phyloP scores from a whole-genome alignment of 1,139 yeast genomes.

The Kodamaea plutei region DNA sequence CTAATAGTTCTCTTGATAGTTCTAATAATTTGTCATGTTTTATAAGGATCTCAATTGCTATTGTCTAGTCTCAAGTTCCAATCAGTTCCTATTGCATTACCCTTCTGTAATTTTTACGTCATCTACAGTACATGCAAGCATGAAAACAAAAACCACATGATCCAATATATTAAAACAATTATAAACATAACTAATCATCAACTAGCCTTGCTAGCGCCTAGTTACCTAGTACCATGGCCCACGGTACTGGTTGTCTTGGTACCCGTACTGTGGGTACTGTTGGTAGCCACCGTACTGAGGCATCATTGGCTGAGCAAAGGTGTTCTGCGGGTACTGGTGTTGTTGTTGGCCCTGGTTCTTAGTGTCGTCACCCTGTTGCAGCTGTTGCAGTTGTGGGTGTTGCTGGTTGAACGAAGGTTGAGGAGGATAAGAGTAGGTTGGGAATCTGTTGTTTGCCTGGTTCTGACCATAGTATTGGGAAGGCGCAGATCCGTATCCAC shows the following conservation, averaged over 20 bases:
- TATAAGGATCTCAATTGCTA: no score
- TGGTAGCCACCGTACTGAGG: conserved; percentile 47
- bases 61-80: no score
- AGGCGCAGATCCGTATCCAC: conserved; percentile 18
- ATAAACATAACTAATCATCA: conserved; percentile 10
- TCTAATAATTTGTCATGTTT: no score
- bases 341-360: conserved; percentile 18
- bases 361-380: conserved; percentile 19
- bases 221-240: conserved; percentile 18
- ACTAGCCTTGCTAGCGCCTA: conserved; percentile 9
- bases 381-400: conserved; percentile 24
- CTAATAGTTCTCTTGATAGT: no score
- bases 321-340: conserved; percentile 22
- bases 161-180: conserved; percentile 7
- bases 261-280: conserved; percentile 50
- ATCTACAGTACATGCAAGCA: no score
- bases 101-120: no score
- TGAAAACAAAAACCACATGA: no score
- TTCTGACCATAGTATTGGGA: conserved; percentile 35
- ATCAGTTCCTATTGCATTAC: no score
- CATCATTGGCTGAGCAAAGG: conserved; percentile 34
- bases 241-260: conserved; percentile 44
- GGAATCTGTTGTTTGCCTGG: conserved; percentile 37
- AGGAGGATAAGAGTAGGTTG: conserved; percentile 36
- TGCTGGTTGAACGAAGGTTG: conserved; percentile 25